Evolutionary conservation across 2,329 filamentous ascomycete genomes (phyloP).

Genomic region (Penicillium expansum): DNA sequence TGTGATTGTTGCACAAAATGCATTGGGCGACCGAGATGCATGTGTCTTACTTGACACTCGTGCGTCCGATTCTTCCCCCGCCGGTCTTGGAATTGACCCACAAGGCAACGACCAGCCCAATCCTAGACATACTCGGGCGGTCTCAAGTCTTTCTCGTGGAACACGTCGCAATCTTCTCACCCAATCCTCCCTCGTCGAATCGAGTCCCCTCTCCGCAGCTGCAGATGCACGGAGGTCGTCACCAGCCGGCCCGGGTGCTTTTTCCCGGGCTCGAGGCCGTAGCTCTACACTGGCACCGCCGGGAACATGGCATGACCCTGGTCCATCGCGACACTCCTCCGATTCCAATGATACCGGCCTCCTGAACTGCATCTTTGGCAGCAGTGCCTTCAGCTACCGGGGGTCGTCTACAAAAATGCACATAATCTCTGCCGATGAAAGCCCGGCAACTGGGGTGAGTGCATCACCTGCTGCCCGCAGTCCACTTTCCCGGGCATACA

Average conservation of each 20-base stretch:
- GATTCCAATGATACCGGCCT: slow-evolving; percentile 53
- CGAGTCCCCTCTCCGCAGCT: slow-evolving; percentile 34
- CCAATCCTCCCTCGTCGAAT: slow-evolving; percentile 37
- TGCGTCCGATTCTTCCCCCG: slow-evolving; percentile 29
- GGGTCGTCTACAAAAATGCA: slow-evolving; percentile 62
- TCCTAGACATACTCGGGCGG: slow-evolving; percentile 36
- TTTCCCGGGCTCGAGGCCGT: slow-evolving; percentile 43
- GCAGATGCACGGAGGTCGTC: slow-evolving; percentile 34
- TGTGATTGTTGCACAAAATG: slow-evolving; percentile 49
- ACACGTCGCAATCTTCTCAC: slow-evolving; percentile 34
- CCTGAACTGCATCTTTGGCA: slow-evolving; percentile 61
- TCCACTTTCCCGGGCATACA: slow-evolving; percentile 39
- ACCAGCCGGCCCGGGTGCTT: slow-evolving; percentile 37
- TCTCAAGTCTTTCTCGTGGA: slow-evolving; percentile 38
- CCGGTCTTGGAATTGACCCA: slow-evolving; percentile 37
- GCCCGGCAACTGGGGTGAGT: slow-evolving; percentile 25
- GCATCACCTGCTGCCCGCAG: slow-evolving; percentile 32
- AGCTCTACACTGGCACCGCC: slow-evolving; percentile 46
- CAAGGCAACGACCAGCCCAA: slow-evolving; percentile 32
- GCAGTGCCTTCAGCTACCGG: slow-evolving; percentile 55
- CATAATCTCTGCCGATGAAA: slow-evolving; percentile 49
- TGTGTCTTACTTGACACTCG: slow-evolving; percentile 48
- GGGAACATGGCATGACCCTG: slow-evolving; percentile 32
- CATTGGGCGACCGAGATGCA: slow-evolving; percentile 48
- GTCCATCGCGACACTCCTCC: slow-evolving; percentile 38